phyloP scores from a whole-genome alignment of 176 grass and related monocot species.

The Zizania latifolia region DNA sequence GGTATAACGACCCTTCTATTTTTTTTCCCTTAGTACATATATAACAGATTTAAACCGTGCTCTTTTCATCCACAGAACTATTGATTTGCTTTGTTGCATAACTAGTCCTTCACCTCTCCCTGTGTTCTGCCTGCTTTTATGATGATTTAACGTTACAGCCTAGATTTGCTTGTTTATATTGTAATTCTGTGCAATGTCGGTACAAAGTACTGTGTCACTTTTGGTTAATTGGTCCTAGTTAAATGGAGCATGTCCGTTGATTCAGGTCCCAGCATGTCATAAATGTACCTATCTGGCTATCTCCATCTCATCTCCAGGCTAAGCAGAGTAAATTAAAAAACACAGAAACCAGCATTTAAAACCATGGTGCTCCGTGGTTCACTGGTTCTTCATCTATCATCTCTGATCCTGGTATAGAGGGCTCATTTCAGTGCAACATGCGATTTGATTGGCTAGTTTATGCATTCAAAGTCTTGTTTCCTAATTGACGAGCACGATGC shows the following conservation, averaged over 20 bases:
- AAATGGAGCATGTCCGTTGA: not conserved
- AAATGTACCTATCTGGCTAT: not conserved
- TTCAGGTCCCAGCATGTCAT: not conserved
- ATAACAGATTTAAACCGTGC: not conserved
- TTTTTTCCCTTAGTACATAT: not conserved
- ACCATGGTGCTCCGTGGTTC: not conserved
- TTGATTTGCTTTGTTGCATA: not conserved
- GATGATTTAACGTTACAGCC: not conserved
- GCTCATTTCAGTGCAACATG: not conserved
- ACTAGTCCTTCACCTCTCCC: not conserved
- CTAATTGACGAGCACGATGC: not conserved
- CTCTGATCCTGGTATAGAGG: not conserved
- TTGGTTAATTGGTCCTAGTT: not conserved
- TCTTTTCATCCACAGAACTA: not conserved
- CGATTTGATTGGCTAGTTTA: not conserved
- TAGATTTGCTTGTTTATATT: not conserved
- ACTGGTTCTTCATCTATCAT: not conserved
- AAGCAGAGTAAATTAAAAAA: constrained; percentile 8
- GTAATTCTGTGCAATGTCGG: not conserved
- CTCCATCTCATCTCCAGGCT: constrained; percentile 7
- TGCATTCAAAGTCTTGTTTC: not conserved
- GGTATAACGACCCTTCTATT: not conserved
- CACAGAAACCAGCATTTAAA: not conserved
- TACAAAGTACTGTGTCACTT: not conserved
- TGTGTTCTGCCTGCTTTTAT: not conserved